These are phyloP conservation scores for Botrytis deweyae DNA, from an alignment of 2,329 filamentous ascomycete species.

Conservation along the genomic window DNA sequence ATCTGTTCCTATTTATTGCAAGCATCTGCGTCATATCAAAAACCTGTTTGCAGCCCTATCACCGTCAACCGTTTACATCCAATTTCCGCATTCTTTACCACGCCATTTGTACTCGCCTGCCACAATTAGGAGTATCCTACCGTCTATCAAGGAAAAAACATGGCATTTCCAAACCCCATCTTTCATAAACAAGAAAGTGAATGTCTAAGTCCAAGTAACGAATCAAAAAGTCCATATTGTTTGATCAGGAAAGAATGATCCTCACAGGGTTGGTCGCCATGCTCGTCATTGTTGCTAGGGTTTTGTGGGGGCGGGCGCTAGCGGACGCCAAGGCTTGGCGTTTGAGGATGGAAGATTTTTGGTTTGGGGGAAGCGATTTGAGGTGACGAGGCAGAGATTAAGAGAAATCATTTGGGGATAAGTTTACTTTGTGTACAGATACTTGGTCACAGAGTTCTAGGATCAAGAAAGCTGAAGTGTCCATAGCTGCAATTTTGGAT, in stretches of 20 bases:
- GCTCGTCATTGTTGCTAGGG: slow-evolving; percentile 18
- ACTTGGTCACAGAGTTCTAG: neutral
- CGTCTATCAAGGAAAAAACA: neutral
- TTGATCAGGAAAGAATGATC: neutral
- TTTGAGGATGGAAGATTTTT: neutral
- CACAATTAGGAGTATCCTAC: neutral
- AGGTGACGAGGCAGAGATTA: neutral
- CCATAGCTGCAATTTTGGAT: neutral
- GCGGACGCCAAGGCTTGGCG: slow-evolving; percentile 3
- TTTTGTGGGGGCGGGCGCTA: slow-evolving; percentile 5
- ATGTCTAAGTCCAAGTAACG: neutral
- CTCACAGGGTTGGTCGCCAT: neutral
- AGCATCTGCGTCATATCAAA: slow-evolving; percentile 3
- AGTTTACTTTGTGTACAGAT: accelerated
- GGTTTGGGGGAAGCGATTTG: neutral
- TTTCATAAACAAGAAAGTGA: neutral
- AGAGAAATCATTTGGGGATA: neutral
- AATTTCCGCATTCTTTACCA: neutral
- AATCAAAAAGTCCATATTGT: too few species aligned
- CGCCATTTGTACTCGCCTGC: neutral
- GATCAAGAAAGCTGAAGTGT: neutral
- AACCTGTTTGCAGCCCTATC: slow-evolving; percentile 14
- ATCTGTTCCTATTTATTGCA: neutral
- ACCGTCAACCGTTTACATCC: neutral
- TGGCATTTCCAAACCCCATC: neutral